Evolutionary conservation across 164 flowering plant species (phyloP).

Genomic region (Sedum album): DNA sequence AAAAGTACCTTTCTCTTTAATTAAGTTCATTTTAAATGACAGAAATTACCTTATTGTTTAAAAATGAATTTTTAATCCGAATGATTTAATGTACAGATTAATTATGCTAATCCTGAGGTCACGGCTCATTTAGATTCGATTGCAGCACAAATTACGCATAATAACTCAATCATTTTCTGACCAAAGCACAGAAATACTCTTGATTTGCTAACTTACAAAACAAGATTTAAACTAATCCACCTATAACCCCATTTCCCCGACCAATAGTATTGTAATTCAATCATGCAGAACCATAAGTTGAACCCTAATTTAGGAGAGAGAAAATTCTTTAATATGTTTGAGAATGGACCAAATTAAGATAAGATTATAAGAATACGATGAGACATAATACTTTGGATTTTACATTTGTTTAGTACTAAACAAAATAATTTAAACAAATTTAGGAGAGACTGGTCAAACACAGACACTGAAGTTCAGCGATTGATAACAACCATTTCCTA

Average conservation of each 20-base stretch:
- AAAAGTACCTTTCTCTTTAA: too few relatives aligned
- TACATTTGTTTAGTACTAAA: too few relatives aligned
- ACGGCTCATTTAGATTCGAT: not conserved
- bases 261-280: not conserved
- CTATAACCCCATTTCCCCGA: not conserved
- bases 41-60: too few relatives aligned
- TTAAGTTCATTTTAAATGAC: too few relatives aligned
- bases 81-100: too few relatives aligned
- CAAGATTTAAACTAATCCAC: not conserved
- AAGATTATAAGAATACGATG: too few relatives aligned
- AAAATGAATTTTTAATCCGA: too few relatives aligned
- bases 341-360: not conserved
- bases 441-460: not conserved
- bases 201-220: not conserved
- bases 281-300: not conserved
- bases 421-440: too few relatives aligned
- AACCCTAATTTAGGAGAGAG: not conserved
- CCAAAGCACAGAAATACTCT: not conserved
- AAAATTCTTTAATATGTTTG: not conserved
- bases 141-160: not conserved
- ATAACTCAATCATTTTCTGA: not conserved
- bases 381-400: too few relatives aligned
- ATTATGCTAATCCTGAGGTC: too few relatives aligned
- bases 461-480: not conserved
- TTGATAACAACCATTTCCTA: not conserved